These are phyloP conservation scores for Clavispora vitiphila DNA, from an alignment of 805 yeast species.

Conservation along the genomic window DNA sequence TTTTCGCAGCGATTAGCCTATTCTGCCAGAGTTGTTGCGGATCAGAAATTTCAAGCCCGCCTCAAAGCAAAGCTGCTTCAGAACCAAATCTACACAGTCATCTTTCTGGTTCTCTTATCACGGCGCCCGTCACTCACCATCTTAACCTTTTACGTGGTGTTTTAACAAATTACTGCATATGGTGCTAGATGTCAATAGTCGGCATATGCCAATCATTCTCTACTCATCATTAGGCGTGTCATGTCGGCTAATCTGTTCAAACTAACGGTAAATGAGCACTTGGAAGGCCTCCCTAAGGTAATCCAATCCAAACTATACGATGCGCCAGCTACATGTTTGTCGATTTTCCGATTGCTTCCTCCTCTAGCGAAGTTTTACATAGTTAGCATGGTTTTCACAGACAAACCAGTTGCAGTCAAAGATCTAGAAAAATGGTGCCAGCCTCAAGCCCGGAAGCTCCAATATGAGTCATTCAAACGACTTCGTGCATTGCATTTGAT, in stretches of 20 bases:
- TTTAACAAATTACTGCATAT: not conserved
- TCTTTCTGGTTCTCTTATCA: too few relatives aligned
- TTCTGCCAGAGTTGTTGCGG: too few relatives aligned
- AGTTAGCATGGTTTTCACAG: conserved; percentile 81
- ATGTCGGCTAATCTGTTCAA: conserved; percentile 39
- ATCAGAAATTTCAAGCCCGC: too few relatives aligned
- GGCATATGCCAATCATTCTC: not conserved
- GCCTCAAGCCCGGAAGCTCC: conserved; percentile 50
- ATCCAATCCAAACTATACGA: conserved; percentile 80
- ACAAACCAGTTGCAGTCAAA: conserved; percentile 59
- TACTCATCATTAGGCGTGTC: not conserved
- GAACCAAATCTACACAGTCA: too few relatives aligned
- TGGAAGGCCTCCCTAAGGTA: conserved; percentile 83
- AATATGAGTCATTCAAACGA: conserved; percentile 74
- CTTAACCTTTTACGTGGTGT: too few relatives aligned
- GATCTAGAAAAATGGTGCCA: conserved; percentile 76
- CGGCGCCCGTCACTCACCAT: too few relatives aligned
- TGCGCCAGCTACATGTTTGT: conserved; percentile 86
- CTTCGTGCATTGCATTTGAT: conserved; percentile 72
- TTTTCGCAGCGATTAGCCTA: too few relatives aligned
- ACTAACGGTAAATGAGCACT: conserved; percentile 77
- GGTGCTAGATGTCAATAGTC: not conserved
- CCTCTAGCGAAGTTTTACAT: conserved; percentile 84
- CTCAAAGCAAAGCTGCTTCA: too few relatives aligned
- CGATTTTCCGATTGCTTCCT: conserved; percentile 86